Conservation (phyloP, 345 rosid genomes). For the Brassica carinata region DNA sequence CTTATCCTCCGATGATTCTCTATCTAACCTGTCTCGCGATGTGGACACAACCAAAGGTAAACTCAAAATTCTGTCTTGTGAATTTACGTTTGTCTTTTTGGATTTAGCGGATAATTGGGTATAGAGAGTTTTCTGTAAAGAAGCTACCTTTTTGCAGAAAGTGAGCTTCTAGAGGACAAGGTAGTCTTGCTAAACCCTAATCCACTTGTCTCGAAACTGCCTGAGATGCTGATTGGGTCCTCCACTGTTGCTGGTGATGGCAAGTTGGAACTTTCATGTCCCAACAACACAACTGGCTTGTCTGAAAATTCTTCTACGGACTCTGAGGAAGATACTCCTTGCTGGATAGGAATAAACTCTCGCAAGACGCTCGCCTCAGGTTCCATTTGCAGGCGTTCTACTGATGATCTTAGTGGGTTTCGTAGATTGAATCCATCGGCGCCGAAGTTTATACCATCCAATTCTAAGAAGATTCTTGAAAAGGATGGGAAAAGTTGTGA, state of each 20-base stretch:
- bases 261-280: slow-evolving; percentile 31
- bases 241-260: slow-evolving; percentile 22
- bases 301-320: slow-evolving; percentile 32
- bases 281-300: background rate
- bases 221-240: slow-evolving; percentile 27
- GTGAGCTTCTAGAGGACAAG: slow-evolving; percentile 3
- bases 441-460: slow-evolving; percentile 52
- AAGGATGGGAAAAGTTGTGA: slow-evolving; percentile 29
- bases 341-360: slow-evolving; percentile 57
- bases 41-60: slow-evolving; percentile 30
- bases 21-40: slow-evolving; percentile 35
- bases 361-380: slow-evolving; percentile 14
- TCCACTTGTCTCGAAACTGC: slow-evolving; percentile 10
- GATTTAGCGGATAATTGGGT: background rate
- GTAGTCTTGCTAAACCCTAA: slow-evolving; percentile 3
- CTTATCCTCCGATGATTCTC: slow-evolving; percentile 38
- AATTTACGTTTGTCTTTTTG: background rate
- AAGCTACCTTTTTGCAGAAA: slow-evolving; percentile 19
- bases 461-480: slow-evolving; percentile 35
- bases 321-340: slow-evolving; percentile 66
- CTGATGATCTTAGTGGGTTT: slow-evolving; percentile 37
- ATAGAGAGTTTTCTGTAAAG: background rate
- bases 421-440: slow-evolving; percentile 55
- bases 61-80: background rate
- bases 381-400: slow-evolving; percentile 28